phyloP scores from a whole-genome alignment of 495 filamentous ascomycete genomes.

The Letharia lupina region DNA sequence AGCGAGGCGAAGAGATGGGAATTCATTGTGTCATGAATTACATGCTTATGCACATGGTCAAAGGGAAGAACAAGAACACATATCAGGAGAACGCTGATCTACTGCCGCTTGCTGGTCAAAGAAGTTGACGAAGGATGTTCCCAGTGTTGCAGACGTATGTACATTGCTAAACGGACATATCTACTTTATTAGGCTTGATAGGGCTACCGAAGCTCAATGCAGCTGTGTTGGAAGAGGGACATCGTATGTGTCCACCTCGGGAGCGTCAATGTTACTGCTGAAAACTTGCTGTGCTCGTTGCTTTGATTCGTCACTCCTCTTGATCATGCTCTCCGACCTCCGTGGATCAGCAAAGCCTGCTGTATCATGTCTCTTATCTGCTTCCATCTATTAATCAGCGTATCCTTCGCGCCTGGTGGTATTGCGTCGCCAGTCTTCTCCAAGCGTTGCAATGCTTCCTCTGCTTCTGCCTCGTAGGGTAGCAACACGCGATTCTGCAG shows the following conservation, averaged over 20 bases:
- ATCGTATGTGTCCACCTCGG: neutral
- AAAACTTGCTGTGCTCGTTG: neutral
- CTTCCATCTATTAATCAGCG: conserved; percentile 42
- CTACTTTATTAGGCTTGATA: neutral
- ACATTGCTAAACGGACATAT: neutral
- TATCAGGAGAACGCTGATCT: conserved; percentile 13
- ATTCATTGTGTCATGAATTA: conserved; percentile 59
- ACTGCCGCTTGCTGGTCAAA: conserved; percentile 17
- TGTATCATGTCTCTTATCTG: conserved; percentile 35
- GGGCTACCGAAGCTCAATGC: neutral
- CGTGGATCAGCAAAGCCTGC: conserved; percentile 3
- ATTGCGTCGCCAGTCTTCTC: conserved; percentile 24
- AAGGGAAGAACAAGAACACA: conserved; percentile 28
- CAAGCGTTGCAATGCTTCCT: conserved; percentile 29
- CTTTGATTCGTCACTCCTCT: neutral
- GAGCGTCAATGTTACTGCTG: neutral
- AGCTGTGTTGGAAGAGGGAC: neutral
- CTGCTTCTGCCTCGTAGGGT: conserved; percentile 19
- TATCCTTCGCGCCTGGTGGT: conserved; percentile 28
- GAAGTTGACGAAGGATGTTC: conserved; percentile 4
- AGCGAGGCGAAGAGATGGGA: conserved; percentile 58
- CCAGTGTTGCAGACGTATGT: neutral
- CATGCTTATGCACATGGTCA: conserved; percentile 53
- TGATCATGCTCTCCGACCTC: neutral
- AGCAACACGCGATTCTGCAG: conserved; percentile 12